Base-by-base conservation (phyloP, 1,284 basidiomycete genomes). In the Cerioporus squamosus region DNA sequence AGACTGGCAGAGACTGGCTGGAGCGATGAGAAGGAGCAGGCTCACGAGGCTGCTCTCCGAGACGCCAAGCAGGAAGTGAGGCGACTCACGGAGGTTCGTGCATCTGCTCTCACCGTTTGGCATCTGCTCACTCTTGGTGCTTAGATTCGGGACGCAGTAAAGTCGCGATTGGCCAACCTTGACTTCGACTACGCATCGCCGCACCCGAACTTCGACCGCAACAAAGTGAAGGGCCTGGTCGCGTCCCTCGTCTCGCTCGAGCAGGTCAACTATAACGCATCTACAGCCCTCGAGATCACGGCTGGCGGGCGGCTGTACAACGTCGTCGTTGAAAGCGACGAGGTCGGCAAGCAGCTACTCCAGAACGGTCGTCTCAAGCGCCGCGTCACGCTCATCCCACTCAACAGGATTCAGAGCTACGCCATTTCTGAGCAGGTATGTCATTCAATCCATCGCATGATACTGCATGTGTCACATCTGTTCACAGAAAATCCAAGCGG, bases 251-350 rank as follows among this genome's bases (percentile, higher is more conserved):
- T 98, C 63, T 80, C 85, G 0, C 84, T 99, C 1, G 82, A 88
- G 38, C 75, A 84, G 24, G 77, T 82, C 50, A 86, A 95, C 70
- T 88, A 87, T 68, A 79, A 88, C 66, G 92, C 91, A 61, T 87
- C 94, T 2, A 95, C 94, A 0, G 97, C 97, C 1, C 84, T 99
- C 23, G 97, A 99, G 75, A 91, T 98, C 61, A 90, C 93, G 29
- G 96, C 96, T 0, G 95, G 96, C 2, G 90, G 86, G 1, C 90
- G 91, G 63, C 81, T 99, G n/a, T 98, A 94, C 78, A 96, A 98
- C 62, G 91, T 97, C 40, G 92, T 98, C 20, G 94, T 98, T 20
- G 88, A 97, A 66, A 90, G 97, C 72, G 94, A 98, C 73, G 83
- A 84, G 59, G 86, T 96, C 52, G 95, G 95, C 43, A 92, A 93